Conservation (phyloP, 2,329 filamentous ascomycete genomes). For the Hymenoscyphus scutula region DNA sequence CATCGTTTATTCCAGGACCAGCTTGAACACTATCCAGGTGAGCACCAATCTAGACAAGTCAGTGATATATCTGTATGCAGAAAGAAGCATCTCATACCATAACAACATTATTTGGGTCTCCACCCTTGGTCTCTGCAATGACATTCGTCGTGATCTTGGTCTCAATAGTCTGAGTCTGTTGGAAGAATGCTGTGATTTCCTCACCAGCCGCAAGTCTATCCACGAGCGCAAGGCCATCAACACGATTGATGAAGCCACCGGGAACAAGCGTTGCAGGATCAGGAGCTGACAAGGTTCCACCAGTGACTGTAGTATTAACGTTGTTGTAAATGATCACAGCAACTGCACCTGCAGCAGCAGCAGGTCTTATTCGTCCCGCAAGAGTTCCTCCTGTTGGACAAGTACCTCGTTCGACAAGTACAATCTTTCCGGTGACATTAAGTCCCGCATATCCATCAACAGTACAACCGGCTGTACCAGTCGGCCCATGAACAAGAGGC, state of each 20-base stretch:
- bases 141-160: slow-evolving; percentile 21
- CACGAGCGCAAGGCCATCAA: slow-evolving; percentile 18
- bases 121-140: slow-evolving; percentile 53
- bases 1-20: slow-evolving; percentile 66
- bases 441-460: slow-evolving; percentile 19
- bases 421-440: slow-evolving; percentile 44
- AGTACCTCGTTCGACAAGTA: slow-evolving; percentile 51
- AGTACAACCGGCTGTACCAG: slow-evolving; percentile 12
- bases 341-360: slow-evolving; percentile 52
- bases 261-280: slow-evolving; percentile 18
- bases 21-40: slow-evolving; percentile 60
- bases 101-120: slow-evolving; percentile 57
- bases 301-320: slow-evolving; percentile 16
- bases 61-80: background rate
- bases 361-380: slow-evolving; percentile 42
- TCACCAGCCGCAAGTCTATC: slow-evolving; percentile 14
- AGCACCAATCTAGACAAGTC: slow-evolving; percentile 44
- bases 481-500: slow-evolving; percentile 16
- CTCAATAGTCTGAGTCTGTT: slow-evolving; percentile 20
- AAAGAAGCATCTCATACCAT: slow-evolving; percentile 33
- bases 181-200: slow-evolving; percentile 14
- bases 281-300: slow-evolving; percentile 19
- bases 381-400: slow-evolving; percentile 55
- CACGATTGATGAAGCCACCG: slow-evolving; percentile 19
- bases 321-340: slow-evolving; percentile 46